Base-by-base conservation (phyloP, 371 early-diverging fungal genomes). In the Mucor saturninus region DNA sequence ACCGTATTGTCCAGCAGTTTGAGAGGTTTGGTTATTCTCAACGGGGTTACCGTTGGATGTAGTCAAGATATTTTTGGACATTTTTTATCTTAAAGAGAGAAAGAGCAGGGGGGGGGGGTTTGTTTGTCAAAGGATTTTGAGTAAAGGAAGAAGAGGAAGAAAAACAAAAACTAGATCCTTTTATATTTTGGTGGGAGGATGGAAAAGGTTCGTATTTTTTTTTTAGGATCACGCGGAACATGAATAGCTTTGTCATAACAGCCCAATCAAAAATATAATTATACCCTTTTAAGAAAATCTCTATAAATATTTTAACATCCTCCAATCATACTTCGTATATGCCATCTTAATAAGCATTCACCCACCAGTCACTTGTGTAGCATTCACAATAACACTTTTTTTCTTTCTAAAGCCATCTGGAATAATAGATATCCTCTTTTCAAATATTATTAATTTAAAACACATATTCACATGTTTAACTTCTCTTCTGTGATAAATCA, bases 1-100 rank as follows among this genome's bases (percentile, higher is more conserved):
- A 28, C 81, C 81, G 64, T 72, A 72, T 29, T 58, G 61, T 52
- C 90, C 90, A 62, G 89, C 87, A 54, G 87, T 87, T 65, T 81
- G 66, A 49, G 86, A 84, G 38, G 87, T 86, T 73, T 88, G 86
- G 75, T 88, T 86, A 77, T 88, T 77, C 52, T 86, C 86, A 45
- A 90, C 86, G 29, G 89, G 90, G 65, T 85, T 87, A 59, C 90
- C 90, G 75, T 84, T 78, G 37, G 79, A 76, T 6, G 82, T 81
- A 43, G 82, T 81, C 46, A 81, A 62, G 46, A 65, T 30, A 40
- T 61, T 57, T 59, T 70, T 70, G 35, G 70, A 58, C 70, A 70
- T 70, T 2, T 14, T 60, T n/a, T 11, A 26, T 30, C 43, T 38
- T 7, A 30, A 15, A 50, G 7, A 53, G 29, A 59, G 54, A 39